Percentiles rank a stretch among this genome's conserved stretches.
phyloP scores from a whole-genome alignment of 345 rosid species.

The Microthlaspi erraticum region DNA sequence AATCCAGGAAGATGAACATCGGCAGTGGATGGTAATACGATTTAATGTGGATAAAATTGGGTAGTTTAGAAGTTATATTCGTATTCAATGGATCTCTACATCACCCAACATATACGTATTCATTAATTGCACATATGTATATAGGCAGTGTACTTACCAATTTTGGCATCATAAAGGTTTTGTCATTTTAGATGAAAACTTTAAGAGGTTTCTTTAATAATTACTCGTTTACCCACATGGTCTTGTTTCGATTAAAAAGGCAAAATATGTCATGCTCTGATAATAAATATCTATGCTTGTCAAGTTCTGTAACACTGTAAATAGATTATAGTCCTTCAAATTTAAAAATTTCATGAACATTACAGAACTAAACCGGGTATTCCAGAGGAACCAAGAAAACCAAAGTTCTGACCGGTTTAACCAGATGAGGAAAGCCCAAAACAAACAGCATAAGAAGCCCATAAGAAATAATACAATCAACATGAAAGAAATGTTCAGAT shows the following conservation, averaged over 20 bases:
- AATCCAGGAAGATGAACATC: background rate
- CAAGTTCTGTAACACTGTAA: constrained; percentile 5
- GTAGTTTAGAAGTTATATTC: constrained; percentile 32
- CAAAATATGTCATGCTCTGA: constrained; percentile 14
- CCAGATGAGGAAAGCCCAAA: background rate
- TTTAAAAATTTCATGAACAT: constrained; percentile 11
- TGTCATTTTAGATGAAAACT: background rate
- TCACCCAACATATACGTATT: constrained; percentile 24
- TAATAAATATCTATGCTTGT: constrained; percentile 21
- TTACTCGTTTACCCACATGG: constrained; percentile 31
- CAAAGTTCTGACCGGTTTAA: constrained; percentile 9
- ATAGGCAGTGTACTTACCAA: constrained; percentile 15
- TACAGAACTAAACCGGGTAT: constrained; percentile 1
- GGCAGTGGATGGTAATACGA: constrained; percentile 23
- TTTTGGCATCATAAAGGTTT: constrained; percentile 15
- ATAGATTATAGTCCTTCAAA: background rate
- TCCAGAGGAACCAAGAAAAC: constrained; percentile 6
- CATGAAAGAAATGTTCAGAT: too few species aligned
- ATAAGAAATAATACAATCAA: background rate
- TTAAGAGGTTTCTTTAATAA: background rate
- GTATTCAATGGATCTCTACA: constrained; percentile 25
- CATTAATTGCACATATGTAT: constrained; percentile 22
- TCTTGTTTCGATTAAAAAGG: constrained; percentile 15
- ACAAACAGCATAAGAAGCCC: background rate
- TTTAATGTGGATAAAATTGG: constrained; percentile 23